Percentiles rank a stretch among this genome's conserved stretches.
These are phyloP conservation scores for Candida dajiaensis DNA, from an alignment of 805 yeast genomes.

Conservation along the genomic window DNA sequence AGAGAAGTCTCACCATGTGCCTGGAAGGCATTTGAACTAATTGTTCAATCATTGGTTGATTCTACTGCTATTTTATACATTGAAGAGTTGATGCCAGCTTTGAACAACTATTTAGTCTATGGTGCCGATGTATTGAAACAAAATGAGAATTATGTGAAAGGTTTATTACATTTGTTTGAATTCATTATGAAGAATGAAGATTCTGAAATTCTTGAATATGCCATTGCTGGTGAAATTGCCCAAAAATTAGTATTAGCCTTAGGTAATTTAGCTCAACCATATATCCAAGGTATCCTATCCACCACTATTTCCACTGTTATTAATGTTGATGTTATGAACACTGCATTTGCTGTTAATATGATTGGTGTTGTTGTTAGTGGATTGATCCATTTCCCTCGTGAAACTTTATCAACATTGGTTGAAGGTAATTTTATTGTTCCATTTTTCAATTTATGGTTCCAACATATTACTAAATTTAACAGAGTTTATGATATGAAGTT, in stretches of 20 bases:
- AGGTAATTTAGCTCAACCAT: slow-evolving; percentile 38
- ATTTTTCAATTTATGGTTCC: slow-evolving; percentile 63
- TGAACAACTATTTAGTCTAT: slow-evolving; percentile 67
- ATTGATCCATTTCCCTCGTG: slow-evolving; percentile 52
- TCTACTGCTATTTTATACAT: slow-evolving; percentile 59
- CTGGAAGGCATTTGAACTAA: slow-evolving; percentile 63
- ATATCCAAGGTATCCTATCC: slow-evolving; percentile 36
- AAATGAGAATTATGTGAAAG: slow-evolving; percentile 41
- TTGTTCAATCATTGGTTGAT: slow-evolving; percentile 33
- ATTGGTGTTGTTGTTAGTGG: slow-evolving; percentile 59
- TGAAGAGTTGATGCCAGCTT: slow-evolving; percentile 69
- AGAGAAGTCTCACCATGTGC: slow-evolving; percentile 59
- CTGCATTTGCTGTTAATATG: slow-evolving; percentile 40
- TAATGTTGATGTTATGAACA: slow-evolving; percentile 18
- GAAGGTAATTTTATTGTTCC: slow-evolving; percentile 37
- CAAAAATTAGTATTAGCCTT: slow-evolving; percentile 59
- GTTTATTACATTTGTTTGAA: slow-evolving; percentile 45
- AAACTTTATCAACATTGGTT: slow-evolving; percentile 46
- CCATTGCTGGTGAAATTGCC: slow-evolving; percentile 54
- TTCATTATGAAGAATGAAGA: slow-evolving; percentile 38
- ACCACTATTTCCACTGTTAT: slow-evolving; percentile 36
- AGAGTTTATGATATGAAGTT: slow-evolving; percentile 81
- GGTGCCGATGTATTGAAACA: slow-evolving; percentile 45
- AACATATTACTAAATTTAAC: slow-evolving; percentile 43
- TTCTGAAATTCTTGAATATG: slow-evolving; percentile 50